A percentile compares a stretch with the other conserved stretches of the same genome.
phyloP scores from a whole-genome alignment of 1,284 basidiomycete species.

The Coniferiporia sulphurascens region DNA sequence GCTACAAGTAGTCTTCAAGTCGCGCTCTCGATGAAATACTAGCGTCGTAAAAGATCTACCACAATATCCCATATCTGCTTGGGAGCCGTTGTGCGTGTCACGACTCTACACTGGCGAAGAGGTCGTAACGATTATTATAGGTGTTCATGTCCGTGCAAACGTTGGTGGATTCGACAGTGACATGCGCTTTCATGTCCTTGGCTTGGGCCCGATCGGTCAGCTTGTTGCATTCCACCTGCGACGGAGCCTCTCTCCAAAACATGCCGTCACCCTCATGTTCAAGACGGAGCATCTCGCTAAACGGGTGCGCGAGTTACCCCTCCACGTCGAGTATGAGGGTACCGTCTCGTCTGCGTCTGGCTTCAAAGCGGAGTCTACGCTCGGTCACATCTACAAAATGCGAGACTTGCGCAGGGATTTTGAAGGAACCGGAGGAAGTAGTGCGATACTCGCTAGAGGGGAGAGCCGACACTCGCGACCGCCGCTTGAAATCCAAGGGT shows the following conservation, averaged over 20 bases:
- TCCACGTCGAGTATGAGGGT: slow-evolving; percentile 48
- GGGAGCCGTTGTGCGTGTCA: background rate
- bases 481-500: background rate
- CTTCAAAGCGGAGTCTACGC: slow-evolving; percentile 42
- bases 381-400: slow-evolving; percentile 15
- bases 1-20: background rate
- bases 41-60: background rate
- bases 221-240: slow-evolving; percentile 79
- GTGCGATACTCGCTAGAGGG: background rate
- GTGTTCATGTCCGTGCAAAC: slow-evolving; percentile 13
- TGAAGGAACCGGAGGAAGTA: background rate
- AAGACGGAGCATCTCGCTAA: slow-evolving; percentile 37
- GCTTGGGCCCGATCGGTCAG: slow-evolving; percentile 77
- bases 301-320: slow-evolving; percentile 27
- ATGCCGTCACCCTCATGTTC: slow-evolving; percentile 66
- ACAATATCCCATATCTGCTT: background rate
- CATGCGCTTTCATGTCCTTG: slow-evolving; percentile 74
- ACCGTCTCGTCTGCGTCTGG: slow-evolving; percentile 36
- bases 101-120: background rate
- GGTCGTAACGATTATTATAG: background rate
- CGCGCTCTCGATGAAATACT: background rate
- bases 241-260: slow-evolving; percentile 43
- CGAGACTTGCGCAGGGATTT: slow-evolving; percentile 14
- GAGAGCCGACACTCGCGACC: background rate
- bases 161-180: slow-evolving; percentile 16